These are phyloP conservation scores for Aphanomyces invadans DNA, from an alignment of 352 stramenopile species.

Conservation along the genomic window DNA sequence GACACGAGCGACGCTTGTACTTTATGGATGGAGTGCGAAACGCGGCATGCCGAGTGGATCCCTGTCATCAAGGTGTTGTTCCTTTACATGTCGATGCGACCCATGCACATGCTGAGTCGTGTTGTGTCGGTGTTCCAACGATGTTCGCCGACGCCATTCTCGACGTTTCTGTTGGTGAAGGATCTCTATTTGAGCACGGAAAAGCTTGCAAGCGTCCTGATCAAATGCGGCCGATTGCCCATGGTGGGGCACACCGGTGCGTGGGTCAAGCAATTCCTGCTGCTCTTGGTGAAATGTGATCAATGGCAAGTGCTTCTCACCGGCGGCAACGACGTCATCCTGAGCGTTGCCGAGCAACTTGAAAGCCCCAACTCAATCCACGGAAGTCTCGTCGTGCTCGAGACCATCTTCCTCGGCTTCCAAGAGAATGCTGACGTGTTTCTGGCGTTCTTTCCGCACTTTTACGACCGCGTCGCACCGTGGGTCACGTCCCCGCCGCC, in stretches of 20 bases:
- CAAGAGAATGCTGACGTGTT: slow-evolving; percentile 23
- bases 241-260: slow-evolving; percentile 1
- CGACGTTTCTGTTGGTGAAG: background rate
- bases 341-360: slow-evolving; percentile 18
- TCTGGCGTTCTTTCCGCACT: slow-evolving; percentile 12
- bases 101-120: background rate
- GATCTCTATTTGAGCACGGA: slow-evolving; percentile 5
- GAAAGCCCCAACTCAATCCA: background rate
- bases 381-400: slow-evolving; percentile 18
- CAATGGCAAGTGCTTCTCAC: slow-evolving; percentile 19
- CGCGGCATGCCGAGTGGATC: slow-evolving; percentile 13
- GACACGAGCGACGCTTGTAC: slow-evolving; percentile 11
- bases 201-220: slow-evolving; percentile 14
- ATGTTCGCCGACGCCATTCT: background rate
- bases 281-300: slow-evolving; percentile 1
- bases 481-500: background rate
- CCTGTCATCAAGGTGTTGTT: slow-evolving; percentile 22
- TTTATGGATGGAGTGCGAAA: slow-evolving; percentile 17
- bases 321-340: slow-evolving; percentile 16
- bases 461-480: slow-evolving; percentile 19
- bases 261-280: slow-evolving; percentile 15
- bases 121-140: slow-evolving; percentile 11
- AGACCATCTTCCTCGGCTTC: slow-evolving; percentile 23
- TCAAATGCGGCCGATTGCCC: slow-evolving; percentile 13
- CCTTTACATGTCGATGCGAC: slow-evolving; percentile 3